Base-by-base conservation (phyloP, 768 basidiomycete species). In the Tubosaeta sp. region DNA sequence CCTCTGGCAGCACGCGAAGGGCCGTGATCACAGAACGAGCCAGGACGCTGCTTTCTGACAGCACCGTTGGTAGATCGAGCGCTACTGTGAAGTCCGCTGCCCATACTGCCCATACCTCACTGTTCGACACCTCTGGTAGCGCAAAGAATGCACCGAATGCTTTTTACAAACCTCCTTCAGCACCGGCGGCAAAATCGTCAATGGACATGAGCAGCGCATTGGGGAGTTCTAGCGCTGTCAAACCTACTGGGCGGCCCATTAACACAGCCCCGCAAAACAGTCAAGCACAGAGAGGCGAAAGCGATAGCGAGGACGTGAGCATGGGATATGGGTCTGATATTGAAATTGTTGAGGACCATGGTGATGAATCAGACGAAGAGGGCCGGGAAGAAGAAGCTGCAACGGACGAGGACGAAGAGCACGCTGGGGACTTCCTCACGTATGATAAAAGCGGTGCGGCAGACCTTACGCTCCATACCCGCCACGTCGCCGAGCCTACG, bases 141-240 rank as follows among this genome's bases (percentile, higher is more conserved):
- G 83, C 85, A 1, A 76, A 76, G 44, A 72, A 71, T 29, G 73
- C 76, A 9, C 74, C 72, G 21, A 88, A 87, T 55, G 86, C 86
- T 4, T 88, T 88, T 62, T 87, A 81, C 60, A 73, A 76, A 32
- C 84, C 82, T 0, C 76, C 80, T 4, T 56, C 67, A 11, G 48
- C 63, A 1, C 29, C 27, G 8, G 40, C 25, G 5, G 31, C 24
- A 14, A 52, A 19, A 18, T 16, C 21, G 6, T 38, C 49, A 3
- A 31, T 55, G 6, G 54, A 53, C 16, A 36, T 34, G 32, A 51
- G 39, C 10, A 46, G 49, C 8, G 40, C 25, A 10, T 43, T 51
- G 29, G 50, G 36, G 10, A 41, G 31, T 7, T 42, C 53, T 8
- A 35, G 45, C 36, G 10, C 24, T 2, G 16, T 30, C 29, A 54